Evolutionary conservation across 495 filamentous ascomycete species (phyloP).

Genomic region (Penicillium diatomitis): DNA sequence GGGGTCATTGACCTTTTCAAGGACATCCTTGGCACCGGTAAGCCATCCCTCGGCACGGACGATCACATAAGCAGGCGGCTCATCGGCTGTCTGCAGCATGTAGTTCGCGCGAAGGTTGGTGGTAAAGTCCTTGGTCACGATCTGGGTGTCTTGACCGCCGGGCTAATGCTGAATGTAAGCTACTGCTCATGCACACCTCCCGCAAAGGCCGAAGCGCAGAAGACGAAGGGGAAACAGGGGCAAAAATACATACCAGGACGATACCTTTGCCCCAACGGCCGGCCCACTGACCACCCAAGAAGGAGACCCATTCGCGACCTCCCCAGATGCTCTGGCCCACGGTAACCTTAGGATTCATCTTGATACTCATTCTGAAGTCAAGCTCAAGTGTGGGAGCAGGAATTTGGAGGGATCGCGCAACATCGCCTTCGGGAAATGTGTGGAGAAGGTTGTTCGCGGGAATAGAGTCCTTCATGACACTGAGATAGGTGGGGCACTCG

Average conservation of each 20-base stretch:
- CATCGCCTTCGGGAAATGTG: constrained; percentile 46
- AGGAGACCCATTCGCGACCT: constrained; percentile 49
- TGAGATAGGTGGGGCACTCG: constrained; percentile 47
- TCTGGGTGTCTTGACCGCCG: constrained; percentile 51
- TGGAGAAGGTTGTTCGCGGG: constrained; percentile 49
- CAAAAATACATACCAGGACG: constrained; percentile 37
- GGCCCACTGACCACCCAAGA: constrained; percentile 50
- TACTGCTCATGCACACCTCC: too few relatives aligned
- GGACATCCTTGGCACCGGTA: constrained; percentile 47
- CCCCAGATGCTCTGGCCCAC: constrained; percentile 47
- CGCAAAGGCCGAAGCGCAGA: neutral
- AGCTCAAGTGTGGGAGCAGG: constrained; percentile 48
- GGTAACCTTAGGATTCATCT: constrained; percentile 47
- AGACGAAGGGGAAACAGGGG: neutral
- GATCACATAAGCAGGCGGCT: constrained; percentile 50
- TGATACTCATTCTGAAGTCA: constrained; percentile 55
- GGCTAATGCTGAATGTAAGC: constrained; percentile 28
- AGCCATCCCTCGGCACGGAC: constrained; percentile 50
- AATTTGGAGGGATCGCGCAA: constrained; percentile 43
- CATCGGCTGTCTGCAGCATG: constrained; percentile 48
- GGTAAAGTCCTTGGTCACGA: constrained; percentile 45
- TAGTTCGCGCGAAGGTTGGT: constrained; percentile 46
- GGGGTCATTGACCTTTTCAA: constrained; percentile 49
- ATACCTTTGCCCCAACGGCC: constrained; percentile 51
- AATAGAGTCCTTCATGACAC: constrained; percentile 49